Base-by-base conservation (phyloP, 2,329 filamentous ascomycete species). In the Drechslera avenae region DNA sequence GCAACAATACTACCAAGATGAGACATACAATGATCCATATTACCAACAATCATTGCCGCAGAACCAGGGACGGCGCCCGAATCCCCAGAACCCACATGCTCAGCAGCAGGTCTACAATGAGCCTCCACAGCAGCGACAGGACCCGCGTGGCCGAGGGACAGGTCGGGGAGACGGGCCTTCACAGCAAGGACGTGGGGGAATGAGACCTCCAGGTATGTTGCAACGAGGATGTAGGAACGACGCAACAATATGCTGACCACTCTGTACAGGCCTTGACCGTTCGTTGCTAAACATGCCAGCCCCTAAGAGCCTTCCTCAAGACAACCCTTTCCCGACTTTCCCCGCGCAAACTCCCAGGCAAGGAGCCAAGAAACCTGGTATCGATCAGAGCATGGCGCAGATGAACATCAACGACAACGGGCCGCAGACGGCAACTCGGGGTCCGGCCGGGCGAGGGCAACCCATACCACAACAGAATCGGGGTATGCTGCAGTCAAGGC, bases 261-360 rank as follows among this genome's bases (percentile, higher is more conserved):
- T 17, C 16, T 36, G 46, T 19, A 54, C 54, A 73, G 71, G 63
- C 36, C 56, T 62, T 31, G 65, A 67, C n/a, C 68, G 71, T 41
- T 63, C 67, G 5, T 39, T 68, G 8, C 43, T 71, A 40, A 61
- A 66, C 32, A 67, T 67, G n/a, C 49, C 52, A 10, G 59, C 60
- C 4, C 66, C 68, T n/a, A 61, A 60, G 34, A 58, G 43, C 10
- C 40, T 69, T 16, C 57, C 69, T 7, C 68, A 71, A 53, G 78
- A 81, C 61, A 81, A 77, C 53, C 77, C 78, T 0, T 81, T 81
- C 46, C 78, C 78, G 5, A 68, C 71, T 0, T 80, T 81, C 55
- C 75, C 75, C 12, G 62, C 64, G 60, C 69, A 62, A 50, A 68
- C 51, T 39, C 53, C 39, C 13, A 53, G 52, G 28, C 61, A 52